phyloP scores from a whole-genome alignment of 2,329 filamentous ascomycete species.

The Lasiodiplodia hormozganensis region DNA sequence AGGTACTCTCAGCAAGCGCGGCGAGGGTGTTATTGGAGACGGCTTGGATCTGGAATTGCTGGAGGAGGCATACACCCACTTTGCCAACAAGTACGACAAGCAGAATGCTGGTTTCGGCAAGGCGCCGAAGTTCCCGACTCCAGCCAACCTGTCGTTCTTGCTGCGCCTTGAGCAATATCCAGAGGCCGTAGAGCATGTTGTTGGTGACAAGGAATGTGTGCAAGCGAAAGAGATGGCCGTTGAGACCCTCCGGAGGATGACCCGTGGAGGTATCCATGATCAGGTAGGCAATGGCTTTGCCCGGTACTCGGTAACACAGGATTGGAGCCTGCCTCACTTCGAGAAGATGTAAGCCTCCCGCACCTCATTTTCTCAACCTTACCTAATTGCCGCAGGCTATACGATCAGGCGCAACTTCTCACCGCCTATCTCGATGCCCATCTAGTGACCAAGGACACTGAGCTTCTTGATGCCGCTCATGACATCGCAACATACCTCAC shows the following conservation, averaged over 20 bases:
- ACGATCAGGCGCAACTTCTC: slow-evolving; percentile 87
- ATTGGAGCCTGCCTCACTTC: slow-evolving; percentile 95
- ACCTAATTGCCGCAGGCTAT: slow-evolving; percentile 58
- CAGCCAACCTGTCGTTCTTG: slow-evolving; percentile 83
- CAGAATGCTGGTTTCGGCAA: slow-evolving; percentile 76
- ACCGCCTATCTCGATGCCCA: slow-evolving; percentile 88
- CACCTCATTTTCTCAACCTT: too few species aligned
- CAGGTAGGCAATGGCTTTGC: slow-evolving; percentile 80
- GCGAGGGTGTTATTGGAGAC: slow-evolving; percentile 58
- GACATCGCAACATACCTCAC: slow-evolving; percentile 90
- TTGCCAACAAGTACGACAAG: slow-evolving; percentile 79
- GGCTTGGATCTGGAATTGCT: slow-evolving; percentile 87
- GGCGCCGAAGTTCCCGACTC: slow-evolving; percentile 89
- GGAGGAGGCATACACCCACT: slow-evolving; percentile 86
- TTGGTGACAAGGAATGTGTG: slow-evolving; percentile 79
- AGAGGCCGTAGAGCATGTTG: slow-evolving; percentile 77
- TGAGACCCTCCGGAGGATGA: slow-evolving; percentile 80
- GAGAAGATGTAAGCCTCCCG: slow-evolving; percentile 74
- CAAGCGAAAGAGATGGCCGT: slow-evolving; percentile 80
- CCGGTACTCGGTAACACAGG: slow-evolving; percentile 85
- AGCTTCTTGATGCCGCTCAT: slow-evolving; percentile 78
- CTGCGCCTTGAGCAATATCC: slow-evolving; percentile 77
- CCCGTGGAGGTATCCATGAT: slow-evolving; percentile 73
- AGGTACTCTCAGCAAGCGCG: slow-evolving; percentile 66
- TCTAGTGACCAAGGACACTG: slow-evolving; percentile 69